phyloP scores from a whole-genome alignment of 2,329 filamentous ascomycete species.

The Colletotrichum sp. region DNA sequence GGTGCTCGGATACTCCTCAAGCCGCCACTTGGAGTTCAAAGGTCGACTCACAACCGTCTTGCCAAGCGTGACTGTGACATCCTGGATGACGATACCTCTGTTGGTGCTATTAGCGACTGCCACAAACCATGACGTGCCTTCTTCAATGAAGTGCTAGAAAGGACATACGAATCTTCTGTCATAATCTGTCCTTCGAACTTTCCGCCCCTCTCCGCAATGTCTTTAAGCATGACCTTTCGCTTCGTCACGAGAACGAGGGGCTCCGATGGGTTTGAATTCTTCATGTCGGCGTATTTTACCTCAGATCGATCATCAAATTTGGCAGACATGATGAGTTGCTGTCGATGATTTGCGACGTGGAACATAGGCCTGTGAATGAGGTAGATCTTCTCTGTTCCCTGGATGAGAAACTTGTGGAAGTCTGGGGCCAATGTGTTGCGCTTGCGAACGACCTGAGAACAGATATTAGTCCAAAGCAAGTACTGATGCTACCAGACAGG shows the following conservation, averaged over 20 bases:
- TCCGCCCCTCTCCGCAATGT: slow-evolving; percentile 25
- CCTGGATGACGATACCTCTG: slow-evolving; percentile 22
- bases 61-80: slow-evolving; percentile 27
- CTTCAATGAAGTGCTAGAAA: background rate
- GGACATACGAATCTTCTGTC: slow-evolving; percentile 31
- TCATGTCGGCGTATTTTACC: slow-evolving; percentile 27
- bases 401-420: slow-evolving; percentile 41
- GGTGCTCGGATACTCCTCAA: slow-evolving; percentile 35
- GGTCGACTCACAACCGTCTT: slow-evolving; percentile 36
- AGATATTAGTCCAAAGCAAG: background rate
- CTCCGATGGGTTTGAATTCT: slow-evolving; percentile 27
- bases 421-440: slow-evolving; percentile 38
- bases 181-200: slow-evolving; percentile 31
- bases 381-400: slow-evolving; percentile 35
- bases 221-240: slow-evolving; percentile 26
- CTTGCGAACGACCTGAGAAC: slow-evolving; percentile 29
- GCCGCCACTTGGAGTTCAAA: slow-evolving; percentile 37
- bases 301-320: slow-evolving; percentile 25
- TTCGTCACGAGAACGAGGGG: slow-evolving; percentile 31
- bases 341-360: slow-evolving; percentile 42
- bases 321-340: slow-evolving; percentile 40
- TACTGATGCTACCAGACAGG: background rate
- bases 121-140: no score
- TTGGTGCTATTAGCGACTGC: background rate
- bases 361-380: slow-evolving; percentile 43